phyloP scores from a whole-genome alignment of 805 yeast species.

The Ogataea glucozyma region DNA sequence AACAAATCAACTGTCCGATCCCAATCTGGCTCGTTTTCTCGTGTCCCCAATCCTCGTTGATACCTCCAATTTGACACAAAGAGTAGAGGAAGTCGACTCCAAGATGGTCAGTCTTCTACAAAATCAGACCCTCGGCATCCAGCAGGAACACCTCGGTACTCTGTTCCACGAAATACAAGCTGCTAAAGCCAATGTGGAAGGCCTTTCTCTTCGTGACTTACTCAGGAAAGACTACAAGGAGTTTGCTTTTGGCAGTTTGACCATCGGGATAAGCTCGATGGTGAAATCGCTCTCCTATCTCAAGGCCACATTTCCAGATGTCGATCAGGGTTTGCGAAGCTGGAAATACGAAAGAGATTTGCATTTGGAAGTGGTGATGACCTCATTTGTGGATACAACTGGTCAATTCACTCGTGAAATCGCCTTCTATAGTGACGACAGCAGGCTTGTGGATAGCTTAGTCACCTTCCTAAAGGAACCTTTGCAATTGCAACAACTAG shows the following conservation, averaged over 20 bases:
- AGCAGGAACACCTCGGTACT: no score
- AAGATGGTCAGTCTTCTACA: slow-evolving; percentile 42
- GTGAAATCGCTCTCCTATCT: slow-evolving; percentile 66
- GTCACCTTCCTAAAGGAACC: slow-evolving; percentile 22
- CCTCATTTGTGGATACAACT: slow-evolving; percentile 38
- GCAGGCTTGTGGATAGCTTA: slow-evolving; percentile 17
- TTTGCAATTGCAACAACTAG: slow-evolving; percentile 27
- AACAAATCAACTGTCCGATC: slow-evolving; percentile 7
- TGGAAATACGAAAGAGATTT: slow-evolving; percentile 35
- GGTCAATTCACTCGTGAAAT: slow-evolving; percentile 46
- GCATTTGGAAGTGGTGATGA: slow-evolving; percentile 49
- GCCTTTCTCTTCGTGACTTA: slow-evolving; percentile 60
- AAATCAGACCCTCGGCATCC: no score
- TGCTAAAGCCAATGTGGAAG: slow-evolving; percentile 64
- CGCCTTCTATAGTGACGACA: slow-evolving; percentile 27
- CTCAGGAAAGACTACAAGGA: slow-evolving; percentile 84
- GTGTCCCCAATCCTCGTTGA: slow-evolving; percentile 75
- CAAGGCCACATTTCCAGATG: slow-evolving; percentile 4
- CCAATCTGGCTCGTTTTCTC: slow-evolving; percentile 38
- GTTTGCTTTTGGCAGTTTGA: slow-evolving; percentile 44
- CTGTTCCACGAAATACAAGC: slow-evolving; percentile 37
- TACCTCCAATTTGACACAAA: slow-evolving; percentile 64
- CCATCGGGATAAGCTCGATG: slow-evolving; percentile 76
- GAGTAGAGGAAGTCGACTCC: slow-evolving; percentile 62
- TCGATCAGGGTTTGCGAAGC: slow-evolving; percentile 23